Conservation (phyloP, 1,284 basidiomycete species). For the Boletus hoseneyae region DNA sequence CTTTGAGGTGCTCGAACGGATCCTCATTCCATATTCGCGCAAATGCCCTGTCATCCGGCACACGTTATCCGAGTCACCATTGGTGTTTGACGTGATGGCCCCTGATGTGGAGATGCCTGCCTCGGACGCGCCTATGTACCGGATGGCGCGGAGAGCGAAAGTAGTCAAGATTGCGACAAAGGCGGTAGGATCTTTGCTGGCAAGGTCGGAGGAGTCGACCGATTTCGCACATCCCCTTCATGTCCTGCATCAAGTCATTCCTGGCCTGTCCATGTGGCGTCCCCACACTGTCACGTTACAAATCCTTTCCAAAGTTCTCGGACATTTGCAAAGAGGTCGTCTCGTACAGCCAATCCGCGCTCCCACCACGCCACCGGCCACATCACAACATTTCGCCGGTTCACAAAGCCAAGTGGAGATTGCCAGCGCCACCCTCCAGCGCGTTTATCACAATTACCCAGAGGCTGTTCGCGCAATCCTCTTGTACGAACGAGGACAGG, state of each 20-base stretch:
- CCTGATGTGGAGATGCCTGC: constrained; percentile 24
- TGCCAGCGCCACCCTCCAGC: constrained; percentile 40
- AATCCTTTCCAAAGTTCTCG: constrained; percentile 44
- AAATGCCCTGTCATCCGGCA: constrained; percentile 36
- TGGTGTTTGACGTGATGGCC: constrained; percentile 37
- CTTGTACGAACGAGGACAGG: constrained; percentile 36
- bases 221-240: constrained; percentile 58
- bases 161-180: constrained; percentile 20
- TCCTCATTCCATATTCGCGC: constrained; percentile 65
- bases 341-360: constrained; percentile 43
- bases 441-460: constrained; percentile 49
- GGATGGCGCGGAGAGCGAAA: constrained; percentile 25
- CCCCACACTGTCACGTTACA: constrained; percentile 52
- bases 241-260: constrained; percentile 58
- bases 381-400: constrained; percentile 13
- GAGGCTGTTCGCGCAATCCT: constrained; percentile 43
- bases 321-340: constrained; percentile 49
- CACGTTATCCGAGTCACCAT: constrained; percentile 40
- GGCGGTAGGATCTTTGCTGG: constrained; percentile 17
- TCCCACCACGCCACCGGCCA: constrained; percentile 18
- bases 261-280: constrained; percentile 62
- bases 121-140: constrained; percentile 33
- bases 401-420: constrained; percentile 24
- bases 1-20: constrained; percentile 78
- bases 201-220: constrained; percentile 21